These are phyloP conservation scores for Yarrowia osloensis DNA, from an alignment of 805 yeast genomes.

Conservation along the genomic window DNA sequence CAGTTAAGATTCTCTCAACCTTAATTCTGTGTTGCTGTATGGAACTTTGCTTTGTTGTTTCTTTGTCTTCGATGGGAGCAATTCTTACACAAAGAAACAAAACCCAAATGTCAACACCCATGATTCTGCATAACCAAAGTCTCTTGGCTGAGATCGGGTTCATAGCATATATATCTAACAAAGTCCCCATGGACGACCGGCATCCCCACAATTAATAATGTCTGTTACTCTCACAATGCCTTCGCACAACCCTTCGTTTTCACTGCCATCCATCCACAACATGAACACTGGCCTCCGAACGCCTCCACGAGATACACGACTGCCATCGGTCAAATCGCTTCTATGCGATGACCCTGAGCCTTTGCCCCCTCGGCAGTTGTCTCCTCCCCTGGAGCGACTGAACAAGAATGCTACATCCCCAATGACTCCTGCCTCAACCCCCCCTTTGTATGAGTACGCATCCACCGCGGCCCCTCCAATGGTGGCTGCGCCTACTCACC, in stretches of 20 bases:
- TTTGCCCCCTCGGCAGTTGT: slow-evolving; percentile 18
- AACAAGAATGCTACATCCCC: background rate
- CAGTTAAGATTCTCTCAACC: background rate
- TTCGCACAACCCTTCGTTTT: slow-evolving; percentile 4
- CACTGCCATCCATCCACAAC: slow-evolving; percentile 23
- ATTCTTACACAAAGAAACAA: slow-evolving; percentile 6
- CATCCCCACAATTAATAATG: slow-evolving; percentile 4
- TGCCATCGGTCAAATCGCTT: slow-evolving; percentile 19
- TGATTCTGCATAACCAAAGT: slow-evolving; percentile 23
- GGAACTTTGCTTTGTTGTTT: slow-evolving; percentile 25
- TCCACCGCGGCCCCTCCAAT: background rate
- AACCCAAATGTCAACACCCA: slow-evolving; percentile 7
- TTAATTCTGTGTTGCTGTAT: slow-evolving; percentile 24
- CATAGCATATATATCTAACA: slow-evolving; percentile 4
- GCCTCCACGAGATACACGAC: slow-evolving; percentile 20
- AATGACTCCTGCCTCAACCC: slow-evolving; percentile 23
- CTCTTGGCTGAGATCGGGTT: slow-evolving; percentile 12
- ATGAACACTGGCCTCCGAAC: slow-evolving; percentile 22
- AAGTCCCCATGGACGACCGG: background rate
- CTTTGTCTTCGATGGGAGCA: slow-evolving; percentile 28
- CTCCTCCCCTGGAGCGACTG: slow-evolving; percentile 23
- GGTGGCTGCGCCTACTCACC: background rate
- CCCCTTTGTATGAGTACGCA: slow-evolving; percentile 8
- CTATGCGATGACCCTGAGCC: slow-evolving; percentile 20
- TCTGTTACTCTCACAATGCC: slow-evolving; percentile 2